A percentile compares a stretch with the other conserved stretches of the same genome.
Evolutionary conservation across 2,329 filamentous ascomycete genomes (phyloP).

Genomic region (Diplodia corticola): DNA sequence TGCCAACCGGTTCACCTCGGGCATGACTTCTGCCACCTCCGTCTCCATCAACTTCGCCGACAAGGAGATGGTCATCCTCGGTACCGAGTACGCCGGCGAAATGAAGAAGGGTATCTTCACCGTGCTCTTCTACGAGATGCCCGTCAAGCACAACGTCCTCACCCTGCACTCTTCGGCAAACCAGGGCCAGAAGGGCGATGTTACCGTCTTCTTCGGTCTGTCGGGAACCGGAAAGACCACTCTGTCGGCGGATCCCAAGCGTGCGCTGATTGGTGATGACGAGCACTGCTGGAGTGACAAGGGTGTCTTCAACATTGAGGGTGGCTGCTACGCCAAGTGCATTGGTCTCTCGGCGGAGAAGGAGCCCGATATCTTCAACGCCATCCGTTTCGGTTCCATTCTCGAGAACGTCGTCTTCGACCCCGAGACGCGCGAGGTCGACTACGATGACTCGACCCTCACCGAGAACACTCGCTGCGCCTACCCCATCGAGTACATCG

Average conservation of each 20-base stretch:
- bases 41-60: slow-evolving; percentile 99
- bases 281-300: slow-evolving; percentile 99
- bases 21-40: slow-evolving; percentile 98
- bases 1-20: slow-evolving; percentile 94
- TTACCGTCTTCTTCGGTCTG: slow-evolving; percentile 98
- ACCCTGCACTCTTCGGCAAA: slow-evolving; percentile 99
- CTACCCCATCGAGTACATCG: slow-evolving; percentile 98
- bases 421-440: slow-evolving; percentile 81
- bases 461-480: slow-evolving; percentile 98
- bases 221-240: slow-evolving; percentile 99
- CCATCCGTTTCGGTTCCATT: slow-evolving; percentile 95
- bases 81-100: slow-evolving; percentile 96
- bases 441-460: slow-evolving; percentile 92
- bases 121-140: slow-evolving; percentile 99
- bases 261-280: slow-evolving; percentile 93
- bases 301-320: slow-evolving; percentile 99
- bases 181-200: slow-evolving; percentile 90
- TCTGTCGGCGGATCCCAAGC: slow-evolving; percentile 93
- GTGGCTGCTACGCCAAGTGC: slow-evolving; percentile 98
- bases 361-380: slow-evolving; percentile 96
- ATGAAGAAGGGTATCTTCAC: slow-evolving; percentile 99
- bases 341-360: slow-evolving; percentile 97
- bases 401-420: slow-evolving; percentile 99
- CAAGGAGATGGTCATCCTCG: slow-evolving; percentile 99
- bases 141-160: slow-evolving; percentile 98